Base-by-base conservation (phyloP, 805 yeast genomes). In the Cyberlindnera maclurae region DNA sequence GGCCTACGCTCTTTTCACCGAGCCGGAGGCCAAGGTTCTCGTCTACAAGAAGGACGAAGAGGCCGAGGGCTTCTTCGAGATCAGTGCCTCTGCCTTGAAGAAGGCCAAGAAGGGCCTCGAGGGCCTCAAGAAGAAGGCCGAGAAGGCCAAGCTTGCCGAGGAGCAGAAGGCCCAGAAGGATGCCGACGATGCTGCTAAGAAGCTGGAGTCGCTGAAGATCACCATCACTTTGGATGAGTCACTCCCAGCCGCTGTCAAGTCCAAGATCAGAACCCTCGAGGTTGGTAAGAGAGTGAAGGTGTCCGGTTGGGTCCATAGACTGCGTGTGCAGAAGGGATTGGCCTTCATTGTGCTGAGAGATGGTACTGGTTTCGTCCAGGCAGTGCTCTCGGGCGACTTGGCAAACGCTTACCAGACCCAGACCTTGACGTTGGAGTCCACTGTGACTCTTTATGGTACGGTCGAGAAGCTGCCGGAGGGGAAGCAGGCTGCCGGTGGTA, bases 31-130 rank as follows among this genome's bases (percentile, higher is more conserved):
- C 43, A 76, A 75, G 53, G 57, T 83, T 29, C 65, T 73, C 32
- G 74, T 82, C 29, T 77, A 69, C 64, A 81, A 79, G 53, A 73
- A 73, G 50, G 73, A 43, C 33, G 44, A 41, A 13, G 41, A 41
- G 36, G 68, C 65, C 47, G 75, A 71, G 30, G 78, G 64, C 24
- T 90, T 74, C 58, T 74, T 67, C 50, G 90, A 82, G 54, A 89
- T 94, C 57, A 70, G 88, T 13, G 87, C 96, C 5, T 79, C 94
- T 38, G 97, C 96, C 6, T 67, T 90, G 58, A 93, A 93, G 68
- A 93, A 90, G 67, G 97, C 97, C 52, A 86, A 85, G 64, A 93
- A 93, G 63, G 97, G 96, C 43, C 93, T 83, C 41, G 97, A 89
- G 26, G 90, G 95, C 5, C 68, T 93, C 47, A 86, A 77, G 65